Base-by-base conservation (phyloP, 2,329 filamentous ascomycete genomes). In the Microsporum canis region DNA sequence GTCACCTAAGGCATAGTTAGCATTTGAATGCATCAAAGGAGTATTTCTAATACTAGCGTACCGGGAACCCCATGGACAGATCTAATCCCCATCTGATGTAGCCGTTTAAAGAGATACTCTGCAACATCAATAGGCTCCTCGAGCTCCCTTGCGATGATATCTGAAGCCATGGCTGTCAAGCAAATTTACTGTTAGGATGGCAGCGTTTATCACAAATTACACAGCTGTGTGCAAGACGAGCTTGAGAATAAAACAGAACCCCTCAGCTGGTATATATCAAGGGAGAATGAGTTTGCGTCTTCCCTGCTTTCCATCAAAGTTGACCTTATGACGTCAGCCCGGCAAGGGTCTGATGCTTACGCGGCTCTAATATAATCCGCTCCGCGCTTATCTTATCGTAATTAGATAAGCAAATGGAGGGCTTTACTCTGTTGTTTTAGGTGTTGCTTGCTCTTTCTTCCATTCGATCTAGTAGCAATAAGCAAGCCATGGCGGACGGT, bases 1-100 rank as follows among this genome's bases (percentile, higher is more conserved):
- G 73, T 90, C 87, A 17, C 74, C 71, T 73, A 55, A 55, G 33
- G 31, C 5, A 38, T 33, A 53, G 31, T 55, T 17, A 29, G 23
- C 6, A 53, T n/a, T 23, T 49, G 31, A n/a, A 23, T 45, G 23
- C 2, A 31, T 12, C 0, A 3, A 51, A 29, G 23, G 14, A 12
- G 3, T 51, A 8, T 31, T 7, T 14, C 10, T 31, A 31, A 10
- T 7, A 14, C 49, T 14, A 76, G 75, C 75, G 77, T 75, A 65
- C 79, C 80, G 31, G 80, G 80, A 17, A 82, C 73, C 36, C 80
- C 80, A 67, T 81, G 78, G 33, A 81, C 71, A 5, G 77, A 73
- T 49, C 75, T 72, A 41, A 82, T 71, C 17, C 79, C 79, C 34
- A 80, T 72, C 66, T 82, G 73, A 61, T 75, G 70, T 14, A 82